A percentile compares a stretch with the other conserved stretches of the same genome.
These are phyloP conservation scores for Theobroma cacao DNA, from an alignment of 345 rosid genomes.

Conservation along the genomic window DNA sequence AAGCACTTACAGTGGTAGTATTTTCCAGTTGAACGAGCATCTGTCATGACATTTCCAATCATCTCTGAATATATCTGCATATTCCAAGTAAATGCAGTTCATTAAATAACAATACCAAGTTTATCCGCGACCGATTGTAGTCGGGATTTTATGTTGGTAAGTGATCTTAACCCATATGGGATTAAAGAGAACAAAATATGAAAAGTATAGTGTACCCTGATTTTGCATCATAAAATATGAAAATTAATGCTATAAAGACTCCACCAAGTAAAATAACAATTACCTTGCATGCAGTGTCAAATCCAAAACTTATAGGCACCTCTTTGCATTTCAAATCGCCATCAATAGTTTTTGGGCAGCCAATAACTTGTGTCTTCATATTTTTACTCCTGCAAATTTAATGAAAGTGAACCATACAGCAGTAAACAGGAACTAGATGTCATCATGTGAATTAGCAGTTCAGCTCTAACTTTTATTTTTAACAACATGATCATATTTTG, in stretches of 20 bases:
- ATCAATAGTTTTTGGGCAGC: conserved; percentile 99
- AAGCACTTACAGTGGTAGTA: conserved; percentile 91
- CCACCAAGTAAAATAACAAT: neutral
- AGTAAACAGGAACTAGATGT: neutral
- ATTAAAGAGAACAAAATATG: neutral
- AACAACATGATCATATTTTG: neutral
- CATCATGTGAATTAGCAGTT: neutral
- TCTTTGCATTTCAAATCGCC: conserved; percentile 98
- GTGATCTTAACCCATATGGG: neutral
- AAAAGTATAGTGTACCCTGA: neutral
- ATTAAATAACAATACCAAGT: neutral
- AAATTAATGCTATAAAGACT: neutral
- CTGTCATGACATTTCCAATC: conserved; percentile 98
- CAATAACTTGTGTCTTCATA: conserved; percentile 84
- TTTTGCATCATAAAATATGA: neutral
- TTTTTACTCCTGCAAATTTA: conserved; percentile 58
- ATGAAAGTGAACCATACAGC: neutral
- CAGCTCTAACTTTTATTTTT: neutral
- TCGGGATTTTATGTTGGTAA: neutral
- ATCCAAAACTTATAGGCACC: conserved; percentile 96
- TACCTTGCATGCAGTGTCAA: conserved; percentile 99
- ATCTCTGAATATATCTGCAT: conserved; percentile 91
- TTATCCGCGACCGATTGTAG: neutral
- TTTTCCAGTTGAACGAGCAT: conserved; percentile 97
- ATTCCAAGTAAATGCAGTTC: neutral